Evolutionary conservation across 1,139 yeast genomes (phyloP), one percentile per base, ranked within the genome.

Genomic region (Pichia kudriavzevii): DNA sequence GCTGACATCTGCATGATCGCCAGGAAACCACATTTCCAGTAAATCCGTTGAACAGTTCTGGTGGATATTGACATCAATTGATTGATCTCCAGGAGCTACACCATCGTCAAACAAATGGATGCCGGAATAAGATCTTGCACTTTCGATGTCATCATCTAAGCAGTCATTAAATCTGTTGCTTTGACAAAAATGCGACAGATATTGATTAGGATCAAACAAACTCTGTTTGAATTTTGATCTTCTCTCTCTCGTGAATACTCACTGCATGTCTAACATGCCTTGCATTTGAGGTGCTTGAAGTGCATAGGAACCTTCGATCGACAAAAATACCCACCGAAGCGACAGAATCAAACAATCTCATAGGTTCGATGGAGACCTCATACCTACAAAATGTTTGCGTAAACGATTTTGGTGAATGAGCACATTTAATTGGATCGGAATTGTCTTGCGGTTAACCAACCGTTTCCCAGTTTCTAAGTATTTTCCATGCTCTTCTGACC

Each of bases 321-420:
- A 72, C 59, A 3, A 76, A 43, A 7, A 75, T 46, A 0, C 84
- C 84, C 14, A 76, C 75, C 0, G 82, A 75, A 47, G 75, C 75
- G 14, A 77, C 74, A 0, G 81, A 71, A 55, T 78, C 85, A 67
- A 79, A 77, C 21, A 77, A 53, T 0, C 83, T 84, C 67, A 77
- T 68, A 41, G 75, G 74, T 43, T 69, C 67, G 30, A 78, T 63
- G 7, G 49, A 49, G 2, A 73, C 68, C 1, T 58, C 49, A 2
- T 56, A 52, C 28, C 73, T 57, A 24, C 75, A 66, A 46, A 75
- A 75, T 0, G 75, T 69, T 32, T 58, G 60, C 43, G 62, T 67
- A 50, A 74, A 75, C 41, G 72, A 77, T 5, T 72, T 68, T 31
- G 61, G 59, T 7, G 49, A 46, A 23, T 40, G 41, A 3, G 43